Evolutionary conservation across 2,329 filamentous ascomycete genomes (phyloP), one percentile per base, ranked within the genome.

Genomic region (Calcarisporium arbuscula): DNA sequence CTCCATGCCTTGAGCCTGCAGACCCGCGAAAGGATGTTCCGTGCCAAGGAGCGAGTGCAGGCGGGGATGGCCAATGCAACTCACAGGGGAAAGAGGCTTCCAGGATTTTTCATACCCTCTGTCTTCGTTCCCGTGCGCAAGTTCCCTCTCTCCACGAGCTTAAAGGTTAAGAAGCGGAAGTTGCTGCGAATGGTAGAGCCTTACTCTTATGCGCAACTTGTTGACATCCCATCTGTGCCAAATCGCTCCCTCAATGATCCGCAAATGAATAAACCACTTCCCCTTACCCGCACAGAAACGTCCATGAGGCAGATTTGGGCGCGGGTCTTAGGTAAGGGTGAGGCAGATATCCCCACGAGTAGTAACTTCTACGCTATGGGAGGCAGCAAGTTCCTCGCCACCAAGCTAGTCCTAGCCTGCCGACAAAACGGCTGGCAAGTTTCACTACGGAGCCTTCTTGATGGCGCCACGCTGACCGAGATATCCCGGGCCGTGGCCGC

Each of bases 251-350:
- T 56, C 11, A 58, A 61, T 34, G 52, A 60, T 5, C 58, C 56
- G 37, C 46, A 50, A 44, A n/a, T 50, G 46, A 22, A 58, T 49
- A 70, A 68, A 32, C 66, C 68, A 1, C 52, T 72, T 2, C 69
- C 69, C 0, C 36, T 72, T 20, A 72, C 69, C 0, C 53, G 61
- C 5, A 57, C 60, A 1, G 70, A 73, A 45, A 63, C 68, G 40
- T 50, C 51, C 6, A 67, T 74, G 62, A 56, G 68, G 8, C 46
- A 51, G 4, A 56, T 73, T 37, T 74, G 71, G 69, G 62, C 69
- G 0, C 45, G 51, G 1, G 60, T 69, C 0, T 53, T 74, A 0
- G 51, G 50, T 0, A 41, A 66, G 1, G 52, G 63, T 2, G 55
- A 60, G n/a, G 46, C 48, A 1, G 52, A 52, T 4, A 68, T 75